Conservation (phyloP, 2,329 filamentous ascomycete species). For the Lasiodiplodia sp. region DNA sequence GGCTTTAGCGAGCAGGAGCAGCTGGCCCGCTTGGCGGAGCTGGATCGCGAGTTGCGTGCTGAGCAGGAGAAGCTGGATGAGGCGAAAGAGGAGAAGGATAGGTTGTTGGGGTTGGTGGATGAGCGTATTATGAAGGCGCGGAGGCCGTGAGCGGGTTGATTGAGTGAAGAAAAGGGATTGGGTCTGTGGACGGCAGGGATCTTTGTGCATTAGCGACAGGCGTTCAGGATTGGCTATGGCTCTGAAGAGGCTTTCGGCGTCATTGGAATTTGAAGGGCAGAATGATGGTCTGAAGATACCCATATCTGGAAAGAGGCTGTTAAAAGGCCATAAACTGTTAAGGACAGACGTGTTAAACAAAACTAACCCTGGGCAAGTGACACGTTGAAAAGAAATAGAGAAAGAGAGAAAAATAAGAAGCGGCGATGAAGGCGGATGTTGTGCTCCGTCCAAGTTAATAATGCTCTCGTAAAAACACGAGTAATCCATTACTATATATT, state of each 20-base stretch:
- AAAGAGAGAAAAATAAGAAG: too few relatives aligned
- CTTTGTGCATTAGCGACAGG: not conserved
- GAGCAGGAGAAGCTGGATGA: slow-evolving; percentile 50
- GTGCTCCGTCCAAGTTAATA: too few relatives aligned
- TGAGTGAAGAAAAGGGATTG: too few relatives aligned
- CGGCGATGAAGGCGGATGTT: too few relatives aligned
- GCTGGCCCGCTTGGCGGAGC: slow-evolving; percentile 62
- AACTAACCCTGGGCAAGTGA: too few relatives aligned
- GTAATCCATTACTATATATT: too few relatives aligned
- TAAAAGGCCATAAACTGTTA: too few relatives aligned
- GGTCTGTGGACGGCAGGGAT: not conserved
- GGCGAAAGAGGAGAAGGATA: slow-evolving; percentile 53
- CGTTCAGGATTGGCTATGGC: not conserved
- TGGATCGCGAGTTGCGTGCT: slow-evolving; percentile 53
- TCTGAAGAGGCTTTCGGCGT: not conserved
- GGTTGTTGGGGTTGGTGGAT: slow-evolving; percentile 55
- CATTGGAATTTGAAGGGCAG: not conserved
- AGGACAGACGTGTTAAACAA: too few relatives aligned
- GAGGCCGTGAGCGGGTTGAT: slow-evolving; percentile 34
- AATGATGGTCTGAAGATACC: too few relatives aligned
- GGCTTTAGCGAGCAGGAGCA: slow-evolving; percentile 82
- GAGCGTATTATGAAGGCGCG: slow-evolving; percentile 53
- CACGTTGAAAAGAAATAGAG: too few relatives aligned
- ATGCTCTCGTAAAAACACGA: too few relatives aligned
- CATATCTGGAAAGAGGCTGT: too few relatives aligned